These are phyloP conservation scores for Asclepias syriaca DNA, from an alignment of 257 asterid species.

Conservation along the genomic window DNA sequence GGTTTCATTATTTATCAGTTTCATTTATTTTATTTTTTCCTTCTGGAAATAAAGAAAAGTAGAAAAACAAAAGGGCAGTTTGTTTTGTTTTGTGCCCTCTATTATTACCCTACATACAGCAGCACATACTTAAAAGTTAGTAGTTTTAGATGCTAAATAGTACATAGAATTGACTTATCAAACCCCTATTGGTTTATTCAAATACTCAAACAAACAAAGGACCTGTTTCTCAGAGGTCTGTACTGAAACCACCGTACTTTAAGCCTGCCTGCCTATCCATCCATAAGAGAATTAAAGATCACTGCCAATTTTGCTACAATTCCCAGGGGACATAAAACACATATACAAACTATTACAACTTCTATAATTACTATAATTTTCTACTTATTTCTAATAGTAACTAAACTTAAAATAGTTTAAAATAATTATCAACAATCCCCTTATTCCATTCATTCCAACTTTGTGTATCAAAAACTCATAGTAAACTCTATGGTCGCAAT, in stretches of 20 bases:
- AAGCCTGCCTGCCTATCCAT: slow-evolving; percentile 5
- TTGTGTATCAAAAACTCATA: no score
- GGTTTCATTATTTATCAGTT: not conserved
- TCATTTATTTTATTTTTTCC: no score
- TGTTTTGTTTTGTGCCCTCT: no score
- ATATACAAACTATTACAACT: not conserved
- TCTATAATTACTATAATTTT: not conserved
- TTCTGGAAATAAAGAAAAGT: not conserved
- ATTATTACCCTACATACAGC: no score
- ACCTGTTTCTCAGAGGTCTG: slow-evolving; percentile 7
- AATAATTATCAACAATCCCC: no score
- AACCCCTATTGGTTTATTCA: not conserved
- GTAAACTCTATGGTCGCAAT: no score
- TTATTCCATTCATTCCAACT: no score
- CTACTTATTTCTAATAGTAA: not conserved
- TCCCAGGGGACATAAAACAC: slow-evolving; percentile 17
- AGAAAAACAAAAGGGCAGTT: not conserved
- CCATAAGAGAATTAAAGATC: slow-evolving; percentile 5
- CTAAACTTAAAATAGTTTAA: not conserved
- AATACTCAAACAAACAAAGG: not conserved
- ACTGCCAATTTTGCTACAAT: slow-evolving; percentile 15
- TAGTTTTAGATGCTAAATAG: slow-evolving; percentile 9
- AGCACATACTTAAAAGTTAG: not conserved
- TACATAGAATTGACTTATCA: slow-evolving; percentile 19
- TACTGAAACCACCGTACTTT: slow-evolving; percentile 3